Percentiles rank a stretch among this genome's conserved stretches.
Conservation (phyloP, 768 basidiomycete species). For the Xerocomellus intermedius region DNA sequence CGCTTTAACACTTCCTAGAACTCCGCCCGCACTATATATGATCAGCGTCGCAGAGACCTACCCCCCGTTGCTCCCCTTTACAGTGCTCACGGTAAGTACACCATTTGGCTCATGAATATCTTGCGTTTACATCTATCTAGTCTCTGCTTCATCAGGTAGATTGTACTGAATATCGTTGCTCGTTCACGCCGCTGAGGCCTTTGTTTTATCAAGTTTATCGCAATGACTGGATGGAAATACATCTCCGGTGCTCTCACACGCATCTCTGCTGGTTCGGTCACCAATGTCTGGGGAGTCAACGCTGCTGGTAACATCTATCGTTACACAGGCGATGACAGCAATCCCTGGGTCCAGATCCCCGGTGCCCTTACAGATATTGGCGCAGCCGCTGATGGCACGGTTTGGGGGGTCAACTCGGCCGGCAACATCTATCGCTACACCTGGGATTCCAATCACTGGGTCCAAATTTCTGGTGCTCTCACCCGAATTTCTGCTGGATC, state of each 20-base stretch:
- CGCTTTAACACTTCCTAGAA: background rate
- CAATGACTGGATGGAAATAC: background rate
- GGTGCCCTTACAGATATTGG: background rate
- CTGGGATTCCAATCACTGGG: background rate
- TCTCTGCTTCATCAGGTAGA: background rate
- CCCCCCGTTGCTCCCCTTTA: background rate
- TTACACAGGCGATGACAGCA: background rate
- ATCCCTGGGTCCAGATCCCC: background rate
- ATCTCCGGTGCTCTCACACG: background rate
- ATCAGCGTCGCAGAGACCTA: background rate
- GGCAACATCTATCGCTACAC: background rate
- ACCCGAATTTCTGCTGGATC: background rate
- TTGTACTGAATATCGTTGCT: background rate
- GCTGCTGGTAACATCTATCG: background rate
- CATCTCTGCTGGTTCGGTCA: background rate
- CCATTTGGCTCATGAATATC: background rate
- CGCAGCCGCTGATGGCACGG: background rate
- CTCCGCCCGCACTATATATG: background rate
- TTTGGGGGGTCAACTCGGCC: background rate
- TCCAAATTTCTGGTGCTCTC: background rate
- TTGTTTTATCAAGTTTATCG: background rate
- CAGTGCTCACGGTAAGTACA: background rate
- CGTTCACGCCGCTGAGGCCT: background rate
- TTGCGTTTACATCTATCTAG: background rate
- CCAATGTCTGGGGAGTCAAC: background rate